Evolutionary conservation across 169 alveolate species (phyloP).

Genomic region (Plasmodium gonderi): DNA sequence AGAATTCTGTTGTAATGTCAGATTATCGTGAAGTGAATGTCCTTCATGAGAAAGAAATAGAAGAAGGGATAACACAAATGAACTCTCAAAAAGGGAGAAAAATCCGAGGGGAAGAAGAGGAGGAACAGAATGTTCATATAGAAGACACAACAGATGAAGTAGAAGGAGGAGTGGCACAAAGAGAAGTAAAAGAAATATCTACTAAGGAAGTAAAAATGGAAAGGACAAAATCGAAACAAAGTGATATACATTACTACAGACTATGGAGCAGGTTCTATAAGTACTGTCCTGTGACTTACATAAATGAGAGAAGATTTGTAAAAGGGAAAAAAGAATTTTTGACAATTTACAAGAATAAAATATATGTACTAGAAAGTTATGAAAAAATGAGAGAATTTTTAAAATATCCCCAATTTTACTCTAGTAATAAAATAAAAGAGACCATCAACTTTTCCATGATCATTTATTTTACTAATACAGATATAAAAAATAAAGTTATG

Average conservation of each 20-base stretch:
- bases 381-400: slow-evolving; percentile 46
- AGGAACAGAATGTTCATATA: not conserved
- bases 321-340: slow-evolving; percentile 21
- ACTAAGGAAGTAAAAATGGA: not conserved
- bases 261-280: slow-evolving; percentile 34
- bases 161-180: too few species aligned
- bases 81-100: too few species aligned
- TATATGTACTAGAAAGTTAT: slow-evolving; percentile 26
- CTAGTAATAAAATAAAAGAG: slow-evolving; percentile 52
- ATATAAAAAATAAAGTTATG: slow-evolving; percentile 24
- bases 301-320: slow-evolving; percentile 34
- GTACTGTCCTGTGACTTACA: slow-evolving; percentile 61
- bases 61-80: too few species aligned
- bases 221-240: not conserved
- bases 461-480: slow-evolving; percentile 37
- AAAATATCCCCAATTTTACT: slow-evolving; percentile 42
- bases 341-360: slow-evolving; percentile 30
- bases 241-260: slow-evolving; percentile 18
- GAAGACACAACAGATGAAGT: not conserved
- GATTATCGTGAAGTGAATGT: too few species aligned
- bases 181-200: too few species aligned
- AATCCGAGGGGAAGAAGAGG: not conserved
- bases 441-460: slow-evolving; percentile 7
- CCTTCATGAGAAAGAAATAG: too few species aligned
- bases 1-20: too few species aligned